Evolutionary conservation across 2,329 filamentous ascomycete genomes (phyloP).

Genomic region (Arthrinium puccinioides): DNA sequence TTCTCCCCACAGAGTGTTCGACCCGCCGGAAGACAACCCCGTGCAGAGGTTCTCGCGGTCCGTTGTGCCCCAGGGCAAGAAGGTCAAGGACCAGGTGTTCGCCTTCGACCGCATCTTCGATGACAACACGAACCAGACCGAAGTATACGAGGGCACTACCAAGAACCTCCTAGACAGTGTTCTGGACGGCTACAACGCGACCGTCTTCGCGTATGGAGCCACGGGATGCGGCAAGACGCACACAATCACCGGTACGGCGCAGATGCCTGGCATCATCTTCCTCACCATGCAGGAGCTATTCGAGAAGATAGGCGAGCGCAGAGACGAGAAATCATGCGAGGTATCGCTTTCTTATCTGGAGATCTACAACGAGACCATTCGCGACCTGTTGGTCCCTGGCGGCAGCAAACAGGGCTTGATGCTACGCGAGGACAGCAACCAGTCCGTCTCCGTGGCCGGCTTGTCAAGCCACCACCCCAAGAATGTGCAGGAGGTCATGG

Average conservation of each 20-base stretch:
- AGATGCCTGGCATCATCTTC: constrained; percentile 96
- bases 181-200: constrained; percentile 96
- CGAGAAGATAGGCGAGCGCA: constrained; percentile 84
- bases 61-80: constrained; percentile 76
- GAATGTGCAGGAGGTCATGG: constrained; percentile 95
- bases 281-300: constrained; percentile 98
- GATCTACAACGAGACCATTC: constrained; percentile 98
- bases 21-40: constrained; percentile 90
- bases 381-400: constrained; percentile 82
- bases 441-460: constrained; percentile 84
- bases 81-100: constrained; percentile 95
- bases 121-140: constrained; percentile 83
- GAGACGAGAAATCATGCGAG: constrained; percentile 81
- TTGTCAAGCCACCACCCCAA: constrained; percentile 86
- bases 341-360: constrained; percentile 91
- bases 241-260: constrained; percentile 86
- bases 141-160: constrained; percentile 93
- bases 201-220: constrained; percentile 95
- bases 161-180: constrained; percentile 87
- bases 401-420: constrained; percentile 79
- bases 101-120: constrained; percentile 96
- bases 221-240: constrained; percentile 98
- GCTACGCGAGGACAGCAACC: constrained; percentile 90
- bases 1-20: constrained; percentile 65
- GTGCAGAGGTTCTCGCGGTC: constrained; percentile 81